Evolutionary conservation across 495 filamentous ascomycete genomes (phyloP).

Genomic region (Talaromyces trachyspermus): DNA sequence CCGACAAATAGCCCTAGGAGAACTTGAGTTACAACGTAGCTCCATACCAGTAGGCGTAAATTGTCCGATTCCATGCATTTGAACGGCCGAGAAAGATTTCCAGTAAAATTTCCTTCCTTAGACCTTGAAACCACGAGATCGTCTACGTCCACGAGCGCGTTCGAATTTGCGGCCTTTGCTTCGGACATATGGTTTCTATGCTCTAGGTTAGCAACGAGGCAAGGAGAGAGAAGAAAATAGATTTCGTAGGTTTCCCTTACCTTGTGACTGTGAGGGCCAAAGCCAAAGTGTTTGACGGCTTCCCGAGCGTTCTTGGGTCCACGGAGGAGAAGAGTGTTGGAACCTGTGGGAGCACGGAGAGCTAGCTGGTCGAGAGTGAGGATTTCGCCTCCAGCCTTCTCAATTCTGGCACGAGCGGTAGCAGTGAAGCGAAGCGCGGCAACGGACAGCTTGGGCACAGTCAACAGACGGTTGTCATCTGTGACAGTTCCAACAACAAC

Average conservation of each 20-base stretch:
- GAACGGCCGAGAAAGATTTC: conserved; percentile 4
- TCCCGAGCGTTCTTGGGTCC: conserved; percentile 96
- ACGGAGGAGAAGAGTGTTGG: conserved; percentile 89
- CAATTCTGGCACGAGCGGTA: conserved; percentile 86
- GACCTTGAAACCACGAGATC: conserved; percentile 98
- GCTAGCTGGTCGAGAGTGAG: conserved; percentile 95
- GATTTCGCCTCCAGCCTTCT: conserved; percentile 86
- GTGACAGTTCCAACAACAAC: conserved; percentile 91
- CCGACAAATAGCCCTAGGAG: not conserved
- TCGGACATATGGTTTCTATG: conserved; percentile 85
- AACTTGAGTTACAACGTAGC: not conserved
- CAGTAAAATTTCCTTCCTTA: conserved; percentile 37
- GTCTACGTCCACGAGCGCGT: conserved; percentile 91
- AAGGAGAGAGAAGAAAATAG: conserved; percentile 10
- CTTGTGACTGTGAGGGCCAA: conserved; percentile 96
- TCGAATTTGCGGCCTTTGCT: conserved; percentile 99
- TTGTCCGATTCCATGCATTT: not conserved
- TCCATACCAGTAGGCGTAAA: not conserved
- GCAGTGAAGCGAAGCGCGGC: conserved; percentile 94
- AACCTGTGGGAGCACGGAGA: conserved; percentile 82
- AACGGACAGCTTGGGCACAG: conserved; percentile 81
- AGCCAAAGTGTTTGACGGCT: conserved; percentile 97
- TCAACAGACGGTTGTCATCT: conserved; percentile 88
- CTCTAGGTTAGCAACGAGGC: conserved; percentile 13
- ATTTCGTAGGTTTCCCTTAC: conserved; percentile 38